Conservation (phyloP, 2,329 filamentous ascomycete species). For the Coniochaeta sp. region DNA sequence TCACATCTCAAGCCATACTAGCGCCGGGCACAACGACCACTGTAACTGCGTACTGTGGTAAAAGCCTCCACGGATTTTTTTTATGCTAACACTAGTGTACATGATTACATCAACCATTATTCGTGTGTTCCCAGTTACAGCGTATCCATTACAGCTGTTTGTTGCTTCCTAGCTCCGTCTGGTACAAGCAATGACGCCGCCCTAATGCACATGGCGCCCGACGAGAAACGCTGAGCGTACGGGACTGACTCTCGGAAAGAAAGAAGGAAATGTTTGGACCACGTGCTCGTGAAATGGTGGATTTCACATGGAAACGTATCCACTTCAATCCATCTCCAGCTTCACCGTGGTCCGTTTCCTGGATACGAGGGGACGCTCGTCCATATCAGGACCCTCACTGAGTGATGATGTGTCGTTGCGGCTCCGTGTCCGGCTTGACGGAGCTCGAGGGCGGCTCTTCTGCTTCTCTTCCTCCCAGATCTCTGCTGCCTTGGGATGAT, state of each 20-base stretch:
- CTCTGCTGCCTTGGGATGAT: neutral
- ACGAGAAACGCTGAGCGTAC: neutral
- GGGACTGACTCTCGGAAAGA: neutral
- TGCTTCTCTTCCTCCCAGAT: neutral
- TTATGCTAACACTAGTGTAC: neutral
- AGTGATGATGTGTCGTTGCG: neutral
- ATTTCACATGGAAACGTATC: neutral
- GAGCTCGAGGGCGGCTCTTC: neutral
- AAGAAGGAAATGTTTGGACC: neutral
- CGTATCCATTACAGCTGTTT: neutral
- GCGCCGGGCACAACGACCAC: neutral
- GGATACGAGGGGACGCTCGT: neutral
- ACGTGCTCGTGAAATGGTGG: neutral
- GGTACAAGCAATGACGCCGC: neutral
- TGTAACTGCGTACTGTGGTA: neutral
- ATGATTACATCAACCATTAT: constrained; percentile 1
- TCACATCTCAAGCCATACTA: neutral
- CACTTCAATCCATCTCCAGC: neutral
- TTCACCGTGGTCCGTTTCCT: neutral
- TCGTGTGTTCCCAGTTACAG: neutral
- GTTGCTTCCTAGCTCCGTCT: neutral
- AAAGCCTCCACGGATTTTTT: neutral
- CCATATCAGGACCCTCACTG: neutral
- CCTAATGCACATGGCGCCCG: neutral
- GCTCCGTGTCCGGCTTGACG: neutral